phyloP scores from a whole-genome alignment of 78 protist genomes.

The Emiliania huxleyi region DNA sequence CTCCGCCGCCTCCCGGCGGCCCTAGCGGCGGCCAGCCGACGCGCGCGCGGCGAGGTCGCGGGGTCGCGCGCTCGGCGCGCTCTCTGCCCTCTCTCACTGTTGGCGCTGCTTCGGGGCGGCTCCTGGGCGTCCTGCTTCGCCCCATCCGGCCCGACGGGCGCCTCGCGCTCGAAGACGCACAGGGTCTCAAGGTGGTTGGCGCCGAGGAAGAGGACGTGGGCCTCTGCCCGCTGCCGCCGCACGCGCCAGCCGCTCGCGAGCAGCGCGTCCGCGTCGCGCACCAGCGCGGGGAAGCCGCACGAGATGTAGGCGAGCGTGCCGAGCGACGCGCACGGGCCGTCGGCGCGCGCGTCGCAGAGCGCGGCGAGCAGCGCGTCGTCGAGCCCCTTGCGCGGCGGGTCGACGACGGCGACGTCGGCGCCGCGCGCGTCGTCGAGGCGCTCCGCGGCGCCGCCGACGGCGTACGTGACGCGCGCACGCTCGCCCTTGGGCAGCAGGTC shows the following conservation, averaged over 20 bases:
- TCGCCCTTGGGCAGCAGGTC: not conserved
- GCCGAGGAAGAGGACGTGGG: not conserved
- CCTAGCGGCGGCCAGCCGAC: too few relatives aligned
- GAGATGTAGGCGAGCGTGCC: not conserved
- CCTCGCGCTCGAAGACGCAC: not conserved
- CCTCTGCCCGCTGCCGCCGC: not conserved
- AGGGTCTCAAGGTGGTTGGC: slow-evolving; percentile 5
- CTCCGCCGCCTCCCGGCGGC: too few relatives aligned
- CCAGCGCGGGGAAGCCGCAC: not conserved
- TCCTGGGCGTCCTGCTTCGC: too few relatives aligned
- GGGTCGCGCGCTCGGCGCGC: too few relatives aligned
- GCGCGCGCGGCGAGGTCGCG: too few relatives aligned
- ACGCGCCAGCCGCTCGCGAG: not conserved
- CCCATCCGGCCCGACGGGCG: too few relatives aligned
- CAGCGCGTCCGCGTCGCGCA: not conserved
- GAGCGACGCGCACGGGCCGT: not conserved
- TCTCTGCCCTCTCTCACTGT: too few relatives aligned
- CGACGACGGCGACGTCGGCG: not conserved
- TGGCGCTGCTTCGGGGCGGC: too few relatives aligned
- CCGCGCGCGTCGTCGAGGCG: not conserved
- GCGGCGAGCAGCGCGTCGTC: not conserved
- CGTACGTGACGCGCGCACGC: not conserved
- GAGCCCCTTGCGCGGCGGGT: slow-evolving; percentile 20
- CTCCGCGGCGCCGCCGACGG: not conserved
- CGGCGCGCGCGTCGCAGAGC: not conserved